These are phyloP conservation scores for Gnomoniopsis smithogilvyi DNA, from an alignment of 2,329 filamentous ascomycete genomes.

Conservation along the genomic window DNA sequence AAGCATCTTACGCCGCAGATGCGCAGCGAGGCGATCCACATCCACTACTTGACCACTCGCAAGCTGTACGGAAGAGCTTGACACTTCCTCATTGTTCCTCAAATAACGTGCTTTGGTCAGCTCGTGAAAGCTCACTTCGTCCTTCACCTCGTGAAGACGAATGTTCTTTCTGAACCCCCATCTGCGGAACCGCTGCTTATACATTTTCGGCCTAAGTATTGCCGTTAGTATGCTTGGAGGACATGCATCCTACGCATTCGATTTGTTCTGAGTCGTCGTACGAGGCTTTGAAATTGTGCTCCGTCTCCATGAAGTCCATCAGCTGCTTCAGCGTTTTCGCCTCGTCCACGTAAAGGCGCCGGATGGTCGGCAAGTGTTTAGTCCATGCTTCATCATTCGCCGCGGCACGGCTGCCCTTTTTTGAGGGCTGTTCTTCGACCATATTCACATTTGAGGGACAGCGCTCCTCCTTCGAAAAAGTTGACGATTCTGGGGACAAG, in stretches of 20 bases:
- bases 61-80: background rate
- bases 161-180: conserved; percentile 11
- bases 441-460: background rate
- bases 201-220: conserved; percentile 7
- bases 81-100: background rate
- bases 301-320: conserved; percentile 10
- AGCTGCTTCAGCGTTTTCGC: conserved; percentile 15
- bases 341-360: conserved; percentile 15
- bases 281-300: conserved; percentile 13
- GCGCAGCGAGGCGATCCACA: background rate
- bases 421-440: background rate
- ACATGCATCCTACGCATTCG: background rate
- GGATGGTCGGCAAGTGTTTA: conserved; percentile 11
- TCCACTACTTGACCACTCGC: conserved; percentile 9
- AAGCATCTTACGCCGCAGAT: background rate
- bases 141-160: background rate
- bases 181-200: background rate
- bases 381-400: background rate
- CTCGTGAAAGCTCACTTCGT: background rate
- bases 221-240: background rate
- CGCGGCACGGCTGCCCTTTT: background rate
- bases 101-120: background rate
- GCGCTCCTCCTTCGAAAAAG: too few relatives aligned
- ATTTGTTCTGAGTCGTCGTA: background rate
- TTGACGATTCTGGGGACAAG: too few relatives aligned